phyloP scores from a whole-genome alignment of 768 basidiomycete genomes.

The Infundibulicybe gibba region DNA sequence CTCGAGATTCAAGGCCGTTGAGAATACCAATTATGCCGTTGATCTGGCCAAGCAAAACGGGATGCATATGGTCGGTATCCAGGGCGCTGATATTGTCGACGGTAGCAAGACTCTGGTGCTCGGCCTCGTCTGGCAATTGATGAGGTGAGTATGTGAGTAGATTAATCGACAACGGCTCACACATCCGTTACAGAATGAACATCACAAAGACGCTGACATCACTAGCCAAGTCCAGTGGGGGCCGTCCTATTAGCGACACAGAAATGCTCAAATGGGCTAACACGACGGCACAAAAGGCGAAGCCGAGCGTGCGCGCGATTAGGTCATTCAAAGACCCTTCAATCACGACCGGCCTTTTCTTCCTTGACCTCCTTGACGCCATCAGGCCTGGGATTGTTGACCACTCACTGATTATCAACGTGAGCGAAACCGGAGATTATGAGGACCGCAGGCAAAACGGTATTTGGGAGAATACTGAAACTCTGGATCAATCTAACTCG shows the following conservation, averaged over 20 bases:
- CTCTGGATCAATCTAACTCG: conserved; percentile 4
- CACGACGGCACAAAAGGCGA: conserved; percentile 72
- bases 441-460: conserved; percentile 94
- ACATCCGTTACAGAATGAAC: conserved; percentile 52
- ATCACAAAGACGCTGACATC: conserved; percentile 87
- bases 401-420: conserved; percentile 68
- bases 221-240: conserved; percentile 63
- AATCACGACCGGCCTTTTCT: conserved; percentile 86
- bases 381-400: conserved; percentile 95
- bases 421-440: conserved; percentile 60
- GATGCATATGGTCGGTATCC: conserved; percentile 96
- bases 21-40: conserved; percentile 96
- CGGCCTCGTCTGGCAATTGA: conserved; percentile 96
- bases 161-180: too few species aligned
- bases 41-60: conserved; percentile 91
- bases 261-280: conserved; percentile 99
- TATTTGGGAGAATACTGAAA: conserved; percentile 28
- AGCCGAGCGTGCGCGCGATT: conserved; percentile 58
- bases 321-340: conserved; percentile 94
- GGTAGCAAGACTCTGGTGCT: conserved; percentile 90
- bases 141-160: conserved; percentile 56
- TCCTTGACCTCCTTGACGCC: conserved; percentile 88
- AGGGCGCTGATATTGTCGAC: conserved; percentile 96
- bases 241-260: conserved; percentile 82
- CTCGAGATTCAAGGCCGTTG: conserved; percentile 95